phyloP scores from a whole-genome alignment of 2,329 filamentous ascomycete species.

The Alternaria hordeiaustralica region DNA sequence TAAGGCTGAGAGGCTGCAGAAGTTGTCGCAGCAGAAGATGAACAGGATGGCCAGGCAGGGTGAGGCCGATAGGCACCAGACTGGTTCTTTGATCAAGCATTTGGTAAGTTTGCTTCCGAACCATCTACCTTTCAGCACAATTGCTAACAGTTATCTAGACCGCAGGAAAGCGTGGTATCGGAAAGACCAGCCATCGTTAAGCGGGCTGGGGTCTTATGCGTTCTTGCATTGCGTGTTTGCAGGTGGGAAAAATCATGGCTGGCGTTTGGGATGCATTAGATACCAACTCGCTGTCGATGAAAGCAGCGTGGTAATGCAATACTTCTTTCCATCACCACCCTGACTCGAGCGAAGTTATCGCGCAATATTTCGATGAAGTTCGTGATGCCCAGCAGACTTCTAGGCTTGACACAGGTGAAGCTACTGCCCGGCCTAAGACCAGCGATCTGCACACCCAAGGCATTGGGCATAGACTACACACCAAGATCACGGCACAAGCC shows the following conservation, averaged over 20 bases:
- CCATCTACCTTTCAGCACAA: background rate
- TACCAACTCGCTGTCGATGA: slow-evolving; percentile 32
- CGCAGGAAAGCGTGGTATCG: slow-evolving; percentile 90
- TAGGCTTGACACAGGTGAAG: background rate
- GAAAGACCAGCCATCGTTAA: slow-evolving; percentile 74
- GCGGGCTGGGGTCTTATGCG: slow-evolving; percentile 9
- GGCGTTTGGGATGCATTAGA: slow-evolving; percentile 42
- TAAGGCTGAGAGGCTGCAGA: slow-evolving; percentile 85
- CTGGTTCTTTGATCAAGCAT: slow-evolving; percentile 84
- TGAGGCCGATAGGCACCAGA: slow-evolving; percentile 91
- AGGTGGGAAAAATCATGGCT: slow-evolving; percentile 34
- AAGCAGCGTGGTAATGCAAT: slow-evolving; percentile 30
- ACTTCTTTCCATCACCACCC: slow-evolving; percentile 2
- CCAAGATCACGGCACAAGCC: background rate
- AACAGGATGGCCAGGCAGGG: slow-evolving; percentile 97
- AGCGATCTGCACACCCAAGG: background rate
- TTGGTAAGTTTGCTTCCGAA: slow-evolving; percentile 68
- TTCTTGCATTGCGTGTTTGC: slow-evolving; percentile 18
- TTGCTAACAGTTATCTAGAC: slow-evolving; percentile 59
- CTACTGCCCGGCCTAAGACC: background rate
- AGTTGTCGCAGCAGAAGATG: slow-evolving; percentile 96
- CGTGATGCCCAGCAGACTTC: background rate
- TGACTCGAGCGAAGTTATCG: background rate
- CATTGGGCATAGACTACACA: background rate
- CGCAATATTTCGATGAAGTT: background rate